Percentiles rank a stretch among this genome's conserved stretches.
Conservation (phyloP, 2,329 filamentous ascomycete species). For the Pseudopithomyces maydicus region DNA sequence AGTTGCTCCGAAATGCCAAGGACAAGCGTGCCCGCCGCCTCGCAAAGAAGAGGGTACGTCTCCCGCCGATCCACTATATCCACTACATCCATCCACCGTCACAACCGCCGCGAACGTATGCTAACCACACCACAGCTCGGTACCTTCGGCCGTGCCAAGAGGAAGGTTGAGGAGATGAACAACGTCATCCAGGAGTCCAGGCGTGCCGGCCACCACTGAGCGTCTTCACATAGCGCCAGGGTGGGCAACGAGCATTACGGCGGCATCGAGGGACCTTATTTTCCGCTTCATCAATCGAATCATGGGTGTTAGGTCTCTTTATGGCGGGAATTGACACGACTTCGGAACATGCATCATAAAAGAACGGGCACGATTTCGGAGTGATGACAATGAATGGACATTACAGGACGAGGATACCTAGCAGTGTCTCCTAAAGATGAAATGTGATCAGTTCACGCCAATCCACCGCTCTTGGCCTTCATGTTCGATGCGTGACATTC, state of each 20-base stretch:
- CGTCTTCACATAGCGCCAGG: conserved; percentile 25
- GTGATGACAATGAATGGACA: conserved; percentile 40
- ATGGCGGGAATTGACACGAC: conserved; percentile 36
- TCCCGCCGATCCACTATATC: not conserved
- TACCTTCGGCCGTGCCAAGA: conserved; percentile 98
- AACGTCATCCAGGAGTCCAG: conserved; percentile 97
- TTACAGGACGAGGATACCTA: conserved; percentile 35
- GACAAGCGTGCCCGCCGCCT: conserved; percentile 99
- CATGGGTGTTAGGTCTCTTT: conserved; percentile 43
- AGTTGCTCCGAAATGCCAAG: conserved; percentile 98
- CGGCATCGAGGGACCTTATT: conserved; percentile 25
- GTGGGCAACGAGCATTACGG: conserved; percentile 29
- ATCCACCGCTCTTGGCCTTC: not conserved
- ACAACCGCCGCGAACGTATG: conserved; percentile 9
- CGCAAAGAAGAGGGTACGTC: conserved; percentile 94
- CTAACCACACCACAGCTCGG: conserved; percentile 70
- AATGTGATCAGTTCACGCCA: conserved; percentile 46
- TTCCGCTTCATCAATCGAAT: conserved; percentile 34
- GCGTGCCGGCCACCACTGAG: conserved; percentile 71
- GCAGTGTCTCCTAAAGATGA: conserved; percentile 41
- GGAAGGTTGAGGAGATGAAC: conserved; percentile 99
- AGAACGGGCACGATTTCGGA: conserved; percentile 39
- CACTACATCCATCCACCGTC: conserved; percentile 2
- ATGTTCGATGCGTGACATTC: not conserved
- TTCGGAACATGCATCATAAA: conserved; percentile 36